Conservation (phyloP, 768 basidiomycete species). For the Fibroporia radiculosa region DNA sequence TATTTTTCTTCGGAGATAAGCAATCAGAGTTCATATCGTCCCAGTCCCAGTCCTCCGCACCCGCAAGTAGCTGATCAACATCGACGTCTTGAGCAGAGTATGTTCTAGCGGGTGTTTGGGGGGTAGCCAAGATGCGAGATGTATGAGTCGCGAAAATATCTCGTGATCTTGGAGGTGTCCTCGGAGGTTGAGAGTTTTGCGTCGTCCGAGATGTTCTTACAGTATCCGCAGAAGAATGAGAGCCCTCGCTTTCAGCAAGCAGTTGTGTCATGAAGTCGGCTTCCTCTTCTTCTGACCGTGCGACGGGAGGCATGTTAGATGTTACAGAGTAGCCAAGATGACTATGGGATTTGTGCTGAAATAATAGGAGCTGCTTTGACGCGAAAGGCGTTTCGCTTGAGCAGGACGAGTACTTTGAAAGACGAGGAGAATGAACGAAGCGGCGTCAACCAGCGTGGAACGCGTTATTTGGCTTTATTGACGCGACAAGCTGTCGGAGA, state of each 20-base stretch:
- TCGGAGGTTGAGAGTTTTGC: slow-evolving; percentile 10
- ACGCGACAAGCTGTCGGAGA: background rate
- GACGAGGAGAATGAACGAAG: background rate
- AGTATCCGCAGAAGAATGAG: background rate
- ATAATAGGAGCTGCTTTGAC: background rate
- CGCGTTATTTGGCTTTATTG: slow-evolving; percentile 2
- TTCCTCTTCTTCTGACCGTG: slow-evolving; percentile 38
- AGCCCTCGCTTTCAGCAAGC: slow-evolving; percentile 45
- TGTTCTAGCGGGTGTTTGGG: slow-evolving; percentile 1
- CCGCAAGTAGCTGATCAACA: slow-evolving; percentile 45
- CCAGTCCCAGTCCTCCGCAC: slow-evolving; percentile 68
- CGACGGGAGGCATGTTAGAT: slow-evolving; percentile 27
- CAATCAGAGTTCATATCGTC: slow-evolving; percentile 45
- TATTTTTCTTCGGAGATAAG: slow-evolving; percentile 42
- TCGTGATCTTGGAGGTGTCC: slow-evolving; percentile 4
- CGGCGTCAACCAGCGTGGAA: background rate
- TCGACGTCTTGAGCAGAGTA: slow-evolving; percentile 28
- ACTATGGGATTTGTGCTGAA: background rate
- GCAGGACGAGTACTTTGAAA: background rate
- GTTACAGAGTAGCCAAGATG: background rate
- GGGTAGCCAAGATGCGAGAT: background rate
- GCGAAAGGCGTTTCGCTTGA: too few species aligned
- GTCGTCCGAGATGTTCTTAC: slow-evolving; percentile 12
- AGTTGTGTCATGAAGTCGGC: slow-evolving; percentile 50
- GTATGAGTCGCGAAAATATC: slow-evolving; percentile 8